Evolutionary conservation across 805 yeast species (phyloP).

Genomic region (Candida taoyuanica): DNA sequence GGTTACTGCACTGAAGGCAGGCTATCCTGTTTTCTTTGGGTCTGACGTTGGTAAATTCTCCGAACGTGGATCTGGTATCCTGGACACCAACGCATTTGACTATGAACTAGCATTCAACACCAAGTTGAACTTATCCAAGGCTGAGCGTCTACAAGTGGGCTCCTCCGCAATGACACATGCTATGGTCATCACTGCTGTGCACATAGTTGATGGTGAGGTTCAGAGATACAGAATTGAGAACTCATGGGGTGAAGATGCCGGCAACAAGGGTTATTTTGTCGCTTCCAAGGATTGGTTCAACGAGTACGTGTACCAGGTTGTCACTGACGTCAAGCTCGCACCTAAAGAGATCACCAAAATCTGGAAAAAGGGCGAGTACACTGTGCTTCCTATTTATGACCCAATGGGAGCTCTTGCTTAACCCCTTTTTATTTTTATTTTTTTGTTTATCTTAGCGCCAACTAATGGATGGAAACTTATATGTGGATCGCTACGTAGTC

Average conservation of each 20-base stretch:
- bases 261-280: conserved; percentile 60
- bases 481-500: too few species aligned
- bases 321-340: conserved; percentile 46
- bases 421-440: not conserved
- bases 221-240: conserved; percentile 68
- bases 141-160: conserved; percentile 61
- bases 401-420: conserved; percentile 57
- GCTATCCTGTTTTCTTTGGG: conserved; percentile 83
- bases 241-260: conserved; percentile 66
- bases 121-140: conserved; percentile 49
- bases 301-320: conserved; percentile 68
- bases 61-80: conserved; percentile 56
- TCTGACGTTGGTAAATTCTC: conserved; percentile 72
- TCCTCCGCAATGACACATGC: conserved; percentile 85
- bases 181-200: conserved; percentile 78
- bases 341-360: conserved; percentile 35
- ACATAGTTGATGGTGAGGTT: conserved; percentile 61
- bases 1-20: conserved; percentile 58
- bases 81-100: conserved; percentile 67
- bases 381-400: conserved; percentile 64
- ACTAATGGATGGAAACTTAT: too few species aligned
- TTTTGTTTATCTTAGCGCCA: not conserved
- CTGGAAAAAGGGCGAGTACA: conserved; percentile 41
- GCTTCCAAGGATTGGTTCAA: conserved; percentile 69
- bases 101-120: conserved; percentile 54